Evolutionary conservation across 371 early-diverging fungal genomes (phyloP), one percentile per base, ranked within the genome.

Genomic region (Rhizomucor pusillus): DNA sequence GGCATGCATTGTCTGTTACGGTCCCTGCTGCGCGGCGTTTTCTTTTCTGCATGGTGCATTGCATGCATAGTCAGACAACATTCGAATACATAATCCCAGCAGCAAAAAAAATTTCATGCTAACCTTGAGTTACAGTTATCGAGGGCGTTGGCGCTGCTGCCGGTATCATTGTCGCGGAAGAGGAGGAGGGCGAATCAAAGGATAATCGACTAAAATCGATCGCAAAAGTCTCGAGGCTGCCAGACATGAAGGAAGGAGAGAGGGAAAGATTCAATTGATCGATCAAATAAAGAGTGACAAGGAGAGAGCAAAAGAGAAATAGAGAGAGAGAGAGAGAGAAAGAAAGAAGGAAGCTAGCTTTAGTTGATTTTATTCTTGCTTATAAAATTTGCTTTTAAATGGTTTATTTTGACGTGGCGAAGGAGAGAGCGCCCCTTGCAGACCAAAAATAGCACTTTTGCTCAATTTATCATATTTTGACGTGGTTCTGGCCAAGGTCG

Each of bases 1-100:
- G 75, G 71, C n/a, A 75, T 56, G 43, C 64, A 66, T 45, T 64
- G 69, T 14, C 62, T 50, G 41, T 71, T 75, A 34, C 71, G 66
- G 39, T 55, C 60, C 25, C 56, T 60, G 43, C 49, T 64, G 25
- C 52, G 53, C 24, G 49, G 57, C 10, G 52, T 53, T 46, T 48
- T 52, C 29, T 53, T 62, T 35, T 54, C 50, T 59, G 49, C n/a
- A 56, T 23, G 12, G 36, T 36, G 13, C 7, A 49, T 41, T 41
- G n/a, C n/a, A 7, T 29, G 29, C 29, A 29, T 29, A 5, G 29
- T 29, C 7, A 29, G 29, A 29, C 29, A 29, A 29, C 41, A 39
- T 48, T 36, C 37, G 29, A 29, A 29, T 39, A 22, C 19, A 12
- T 41, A 47, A 33, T 23, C 18, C 22, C 12, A 23, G 19, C 35